Evolutionary conservation across 2,329 filamentous ascomycete species (phyloP), one percentile per base, ranked within the genome.

Genomic region (Penicillium oxalicum): DNA sequence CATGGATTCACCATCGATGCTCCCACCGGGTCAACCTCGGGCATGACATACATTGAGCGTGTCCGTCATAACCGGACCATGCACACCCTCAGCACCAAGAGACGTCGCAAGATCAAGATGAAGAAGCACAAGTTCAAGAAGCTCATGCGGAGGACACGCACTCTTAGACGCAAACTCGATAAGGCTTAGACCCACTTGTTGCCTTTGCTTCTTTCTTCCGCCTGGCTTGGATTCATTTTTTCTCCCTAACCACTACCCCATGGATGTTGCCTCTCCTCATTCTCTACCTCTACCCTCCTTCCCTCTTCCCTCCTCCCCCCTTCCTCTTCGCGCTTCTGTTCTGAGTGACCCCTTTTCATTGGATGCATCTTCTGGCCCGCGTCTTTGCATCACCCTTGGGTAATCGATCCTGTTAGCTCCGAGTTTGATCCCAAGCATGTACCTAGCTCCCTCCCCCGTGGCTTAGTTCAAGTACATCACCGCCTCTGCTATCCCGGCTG

Each of bases 81-180:
- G 85, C 74, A 84, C 52, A 81, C 89, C 55, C 89, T 98, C 67
- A 95, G 88, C 66, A 91, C 96, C 60, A 90, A 86, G 78, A 81
- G 93, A 70, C 89, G 95, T 73, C 79, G 90, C 66, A 94, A 93
- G 76, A 75, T 96, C 65, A 95, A 90, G 82, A 98, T 98, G 91
- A 98, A 98, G 87, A 98, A 97, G 82, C 91, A 97, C 81, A 98
- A 98, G 84, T 95, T 95, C 74, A 97, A 96, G 90, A 98, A 98
- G 82, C 77, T 97, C 60, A 90, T 95, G 87, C 88, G 86, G 78
- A 81, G 83, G 72, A 96, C 91, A 65, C 83, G 91, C 69, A 91
- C 88, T 68, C 71, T 90, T 76, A 85, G 91, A 67, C 83, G 90
- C 67, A 95, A 91, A 76, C 77, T 93, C 63, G 88, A 87, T 63